Base-by-base conservation (phyloP, 257 asterid species). In the Cordia subcordata region DNA sequence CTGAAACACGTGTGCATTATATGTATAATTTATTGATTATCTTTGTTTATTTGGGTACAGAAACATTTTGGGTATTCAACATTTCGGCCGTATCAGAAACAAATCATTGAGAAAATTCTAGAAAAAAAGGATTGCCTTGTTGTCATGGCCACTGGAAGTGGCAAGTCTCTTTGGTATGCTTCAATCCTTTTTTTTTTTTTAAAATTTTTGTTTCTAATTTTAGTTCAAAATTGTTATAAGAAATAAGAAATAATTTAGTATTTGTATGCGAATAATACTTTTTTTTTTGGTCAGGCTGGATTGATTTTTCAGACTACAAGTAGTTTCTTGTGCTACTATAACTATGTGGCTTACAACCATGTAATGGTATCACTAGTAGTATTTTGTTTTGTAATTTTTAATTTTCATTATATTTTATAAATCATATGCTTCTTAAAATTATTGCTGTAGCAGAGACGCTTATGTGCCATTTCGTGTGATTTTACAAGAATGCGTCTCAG, bases 81-180 rank as follows among this genome's bases (percentile, higher is more conserved):
- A 44, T 91, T 88, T 67, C 95, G 94, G 33, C 95, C 95, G 2
- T 88, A 91, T 69, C 98, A 91, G 87, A 86, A 78, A 70, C 95
- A 85, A 74, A 75, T 83, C 21, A 77, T 88, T 44, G 88, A 88
- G 65, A 73, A 72, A 21, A 83, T 91, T 62, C 66, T 88, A 50
- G 72, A 68, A 45, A 94, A 96, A 63, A 78, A 68, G 20, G 98
- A 91, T 69, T 85, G 96, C 71, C 61, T 91, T 63, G 95, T 85
- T 58, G 88, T 91, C 33, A 88, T 91, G 96, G 89, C 96, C 77
- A 91, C 98, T 16, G 98, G 98, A 23, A 91, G 95, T 69, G 98
- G 98, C 75, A 91, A 91, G 61, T 91, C 98, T 17, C 65, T 91
- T 65, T 87, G 96, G 98, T 91, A 79, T 42, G 27, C 63, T 62